Evolutionary conservation across 2,329 filamentous ascomycete species (phyloP).

Genomic region (Aspergillus neoniger): DNA sequence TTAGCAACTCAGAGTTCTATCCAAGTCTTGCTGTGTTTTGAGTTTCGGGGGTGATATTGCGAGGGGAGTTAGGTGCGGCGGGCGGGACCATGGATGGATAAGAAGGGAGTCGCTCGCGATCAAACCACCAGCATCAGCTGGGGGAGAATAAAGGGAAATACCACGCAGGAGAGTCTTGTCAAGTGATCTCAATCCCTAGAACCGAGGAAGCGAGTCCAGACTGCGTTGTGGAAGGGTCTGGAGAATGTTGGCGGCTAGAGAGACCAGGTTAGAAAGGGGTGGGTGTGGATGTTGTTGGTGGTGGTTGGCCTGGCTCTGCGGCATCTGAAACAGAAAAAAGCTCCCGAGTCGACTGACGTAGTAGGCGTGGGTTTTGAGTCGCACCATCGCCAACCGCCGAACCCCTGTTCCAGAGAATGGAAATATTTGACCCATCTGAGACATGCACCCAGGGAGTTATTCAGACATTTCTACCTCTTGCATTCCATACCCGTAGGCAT

Average conservation of each 20-base stretch:
- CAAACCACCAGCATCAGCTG: constrained; percentile 28
- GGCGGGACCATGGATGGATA: constrained; percentile 38
- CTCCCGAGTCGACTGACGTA: constrained; percentile 24
- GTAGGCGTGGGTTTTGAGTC: constrained; percentile 6
- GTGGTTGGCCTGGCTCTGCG: constrained; percentile 16
- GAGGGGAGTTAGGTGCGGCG: constrained; percentile 26
- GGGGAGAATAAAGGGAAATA: constrained; percentile 11
- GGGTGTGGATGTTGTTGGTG: constrained; percentile 19
- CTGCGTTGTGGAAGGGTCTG: constrained; percentile 8
- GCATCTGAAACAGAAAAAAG: constrained; percentile 28
- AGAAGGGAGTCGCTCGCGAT: constrained; percentile 16
- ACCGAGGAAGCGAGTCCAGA: background rate
- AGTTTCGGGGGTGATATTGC: constrained; percentile 12
- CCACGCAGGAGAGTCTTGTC: background rate
- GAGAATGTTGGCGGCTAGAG: constrained; percentile 13
- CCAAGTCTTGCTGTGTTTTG: constrained; percentile 24
- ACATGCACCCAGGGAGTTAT: background rate
- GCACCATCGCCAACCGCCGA: background rate
- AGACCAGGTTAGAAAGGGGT: constrained; percentile 22
- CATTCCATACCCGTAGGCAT: background rate
- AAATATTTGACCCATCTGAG: background rate
- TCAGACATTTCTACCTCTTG: background rate
- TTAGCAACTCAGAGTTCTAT: constrained; percentile 22
- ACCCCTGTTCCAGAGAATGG: constrained; percentile 1
- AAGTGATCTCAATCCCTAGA: background rate